A percentile compares a stretch with the other conserved stretches of the same genome.
phyloP scores from a whole-genome alignment of 306 rosid species.

The Quercus agrifolia region DNA sequence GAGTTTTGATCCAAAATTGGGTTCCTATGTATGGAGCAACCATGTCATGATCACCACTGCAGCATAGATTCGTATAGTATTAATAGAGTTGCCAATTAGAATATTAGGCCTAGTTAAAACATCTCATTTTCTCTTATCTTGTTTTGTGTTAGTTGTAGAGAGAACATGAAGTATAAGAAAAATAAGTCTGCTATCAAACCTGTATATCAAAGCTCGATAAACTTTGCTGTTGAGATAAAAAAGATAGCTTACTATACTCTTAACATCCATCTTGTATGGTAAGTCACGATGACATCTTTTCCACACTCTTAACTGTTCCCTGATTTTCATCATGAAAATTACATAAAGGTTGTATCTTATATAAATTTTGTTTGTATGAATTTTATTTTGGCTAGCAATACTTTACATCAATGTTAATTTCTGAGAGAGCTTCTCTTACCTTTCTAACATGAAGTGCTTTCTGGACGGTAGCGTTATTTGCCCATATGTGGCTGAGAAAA shows the following conservation, averaged over 20 bases:
- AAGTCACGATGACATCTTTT: conserved; percentile 13
- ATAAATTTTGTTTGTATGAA: no score
- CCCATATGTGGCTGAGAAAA: conserved; percentile 23
- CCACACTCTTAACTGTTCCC: conserved; percentile 9
- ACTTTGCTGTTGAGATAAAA: conserved; percentile 31
- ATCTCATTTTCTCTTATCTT: background rate
- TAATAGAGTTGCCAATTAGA: background rate
- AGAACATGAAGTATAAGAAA: background rate
- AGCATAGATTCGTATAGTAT: background rate
- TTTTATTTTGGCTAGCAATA: background rate
- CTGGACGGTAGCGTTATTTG: conserved; percentile 19
- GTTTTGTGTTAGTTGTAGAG: background rate
- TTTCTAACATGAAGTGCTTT: conserved; percentile 15
- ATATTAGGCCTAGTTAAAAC: background rate
- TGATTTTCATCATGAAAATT: background rate
- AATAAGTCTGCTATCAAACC: conserved; percentile 17
- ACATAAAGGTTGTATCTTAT: background rate
- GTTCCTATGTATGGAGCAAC: conserved; percentile 36
- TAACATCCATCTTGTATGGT: background rate
- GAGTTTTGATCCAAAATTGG: conserved; percentile 46
- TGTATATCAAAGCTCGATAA: conserved; percentile 45
- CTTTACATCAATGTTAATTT: background rate
- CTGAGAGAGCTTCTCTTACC: background rate
- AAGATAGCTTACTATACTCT: conserved; percentile 34
- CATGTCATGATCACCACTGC: conserved; percentile 55